Base-by-base conservation (phyloP, 345 rosid genomes). In the Limnanthes douglasii region DNA sequence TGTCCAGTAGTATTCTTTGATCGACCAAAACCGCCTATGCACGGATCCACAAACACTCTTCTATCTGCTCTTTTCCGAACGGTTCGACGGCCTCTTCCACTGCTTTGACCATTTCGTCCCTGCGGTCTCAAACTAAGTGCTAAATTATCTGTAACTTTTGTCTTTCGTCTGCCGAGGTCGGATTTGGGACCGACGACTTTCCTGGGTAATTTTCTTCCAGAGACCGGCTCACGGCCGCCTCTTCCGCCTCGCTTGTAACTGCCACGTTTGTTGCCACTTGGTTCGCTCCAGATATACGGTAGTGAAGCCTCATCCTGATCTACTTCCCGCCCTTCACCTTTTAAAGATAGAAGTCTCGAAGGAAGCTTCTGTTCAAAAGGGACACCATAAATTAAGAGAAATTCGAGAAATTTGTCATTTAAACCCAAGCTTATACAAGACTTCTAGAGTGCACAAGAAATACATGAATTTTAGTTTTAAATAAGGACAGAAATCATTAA, bases 31-130 rank as follows among this genome's bases (percentile, higher is more conserved):
- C 45, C 50, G 10, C 23, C 43, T 54, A 45, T 15, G 6, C 42
- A 33, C 18, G 48, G 31, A 16, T 49, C 50, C 17, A 54, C 56
- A 14, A 30, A 59, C 16, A 31, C 34, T 45, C 39, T 57, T 61
- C 64, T 75, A 31, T 71, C 96, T 12, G 72, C 62, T 57, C 93
- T 75, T 73, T 58, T 92, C 47, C 99, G 67, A 46, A 71, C 70
- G 0, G 99, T 92, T 20, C 95, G 54, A 5, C 78, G 88, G 26
- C 99, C 95, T 21, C 90, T 63, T 41, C 75, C 73, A 37, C 72
- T 51, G 27, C 41, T 48, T 55, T 50, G 77, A 22, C 70, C 60
- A 41, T 56, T 59, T 35, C 50, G 51, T 10, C 46, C 62, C 54
- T 50, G 84, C 45, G 58, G 75, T 53, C 61, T 56, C n/a, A 43